Base-by-base conservation (phyloP, 2,329 filamentous ascomycete species). In the Aspergillus persii region DNA sequence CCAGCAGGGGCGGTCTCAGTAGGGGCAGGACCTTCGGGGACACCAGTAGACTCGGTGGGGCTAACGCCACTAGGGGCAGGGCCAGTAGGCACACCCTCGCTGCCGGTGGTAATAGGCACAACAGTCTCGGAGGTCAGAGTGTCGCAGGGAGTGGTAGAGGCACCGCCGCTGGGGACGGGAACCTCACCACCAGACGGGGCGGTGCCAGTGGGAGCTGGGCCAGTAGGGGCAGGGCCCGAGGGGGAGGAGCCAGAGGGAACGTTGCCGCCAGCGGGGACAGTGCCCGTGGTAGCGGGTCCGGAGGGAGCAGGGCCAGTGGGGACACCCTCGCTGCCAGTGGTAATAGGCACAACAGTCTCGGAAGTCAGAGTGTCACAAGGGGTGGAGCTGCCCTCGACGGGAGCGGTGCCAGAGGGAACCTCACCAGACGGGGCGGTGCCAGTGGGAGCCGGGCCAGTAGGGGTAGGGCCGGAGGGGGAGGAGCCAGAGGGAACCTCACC, bases 221-320 rank as follows among this genome's bases (percentile, higher is more conserved):
- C 48, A 31, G 54, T 26, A 18, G 54, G 47, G 18, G 65, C 59
- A n/a, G 63, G 58, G 29, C 63, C 64, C 36, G 61, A 56, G n/a
- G 63, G 63, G 9, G 64, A 53, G 50, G 33, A 5, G 30, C 63
- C 50, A 33, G 55, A 36, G 53, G 18, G 29, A 11, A n/a, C n/a
- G n/a, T n/a, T n/a, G n/a, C n/a, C n/a, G n/a, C n/a, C n/a, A n/a
- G n/a, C n/a, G n/a, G n/a, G n/a, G n/a, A n/a, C n/a, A n/a, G n/a
- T n/a, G n/a, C n/a, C n/a, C n/a, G n/a, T n/a, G n/a, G n/a, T n/a
- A n/a, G n/a, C n/a, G n/a, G n/a, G n/a, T n/a, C n/a, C n/a, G n/a
- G 55, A 36, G 53, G 18, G 29, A 11, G 33, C 33, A 36, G 33
- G 8, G 33, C 33, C 33, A 11, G 33, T 9, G 33, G 33, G 33